Conservation (phyloP, 1,284 basidiomycete genomes). For the Phlebopus sp. region DNA sequence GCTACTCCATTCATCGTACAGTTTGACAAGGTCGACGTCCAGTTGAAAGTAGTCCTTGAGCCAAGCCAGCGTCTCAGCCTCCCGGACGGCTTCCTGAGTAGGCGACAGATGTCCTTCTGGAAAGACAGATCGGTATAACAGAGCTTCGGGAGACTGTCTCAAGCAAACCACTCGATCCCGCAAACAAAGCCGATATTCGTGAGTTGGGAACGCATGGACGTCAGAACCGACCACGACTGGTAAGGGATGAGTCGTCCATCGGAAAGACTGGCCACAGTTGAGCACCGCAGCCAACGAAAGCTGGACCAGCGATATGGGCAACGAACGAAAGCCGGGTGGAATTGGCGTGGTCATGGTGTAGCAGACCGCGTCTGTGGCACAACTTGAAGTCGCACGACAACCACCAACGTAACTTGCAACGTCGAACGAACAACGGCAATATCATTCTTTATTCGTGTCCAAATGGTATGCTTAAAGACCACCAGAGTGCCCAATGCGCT, state of each 20-base stretch:
- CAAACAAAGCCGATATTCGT: slow-evolving; percentile 75
- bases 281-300: slow-evolving; percentile 70
- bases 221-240: slow-evolving; percentile 16
- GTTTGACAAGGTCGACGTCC: slow-evolving; percentile 64
- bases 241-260: slow-evolving; percentile 62
- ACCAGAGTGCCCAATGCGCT: too few species aligned
- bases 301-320: slow-evolving; percentile 62
- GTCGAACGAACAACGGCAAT: too few species aligned
- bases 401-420: too few species aligned
- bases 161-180: slow-evolving; percentile 82
- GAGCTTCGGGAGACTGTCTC: slow-evolving; percentile 62
- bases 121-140: slow-evolving; percentile 75
- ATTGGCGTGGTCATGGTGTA: slow-evolving; percentile 3
- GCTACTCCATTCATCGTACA: slow-evolving; percentile 79
- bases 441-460: too few species aligned
- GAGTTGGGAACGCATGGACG: slow-evolving; percentile 27
- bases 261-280: slow-evolving; percentile 79
- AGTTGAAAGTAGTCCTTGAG: slow-evolving; percentile 91
- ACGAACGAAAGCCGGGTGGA: slow-evolving; percentile 48
- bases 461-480: too few species aligned
- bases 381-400: not conserved
- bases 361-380: too few species aligned
- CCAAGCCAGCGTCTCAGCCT: slow-evolving; percentile 72
- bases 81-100: slow-evolving; percentile 36
- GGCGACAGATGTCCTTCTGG: slow-evolving; percentile 38